A percentile compares a stretch with the other conserved stretches of the same genome.
Conservation (phyloP, 805 yeast species). For the Cyberlindnera galapagoensis region DNA sequence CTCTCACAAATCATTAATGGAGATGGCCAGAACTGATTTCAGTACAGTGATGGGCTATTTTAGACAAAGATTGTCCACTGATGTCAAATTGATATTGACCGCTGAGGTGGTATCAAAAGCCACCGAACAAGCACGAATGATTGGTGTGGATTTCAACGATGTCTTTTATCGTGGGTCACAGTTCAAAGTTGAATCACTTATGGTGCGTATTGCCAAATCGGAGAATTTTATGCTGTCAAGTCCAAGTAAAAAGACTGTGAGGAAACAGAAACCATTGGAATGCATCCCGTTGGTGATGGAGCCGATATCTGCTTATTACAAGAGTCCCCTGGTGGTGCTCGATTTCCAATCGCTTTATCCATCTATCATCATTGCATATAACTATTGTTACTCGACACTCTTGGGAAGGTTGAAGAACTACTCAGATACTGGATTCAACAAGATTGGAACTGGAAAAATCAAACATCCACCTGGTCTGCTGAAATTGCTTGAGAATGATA, state of each 20-base stretch:
- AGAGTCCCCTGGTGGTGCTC: constrained; percentile 81
- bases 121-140: constrained; percentile 74
- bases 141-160: constrained; percentile 88
- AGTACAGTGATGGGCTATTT: constrained; percentile 40
- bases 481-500: constrained; percentile 42
- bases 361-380: constrained; percentile 84
- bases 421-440: constrained; percentile 33
- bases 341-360: constrained; percentile 96
- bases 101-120: constrained; percentile 66
- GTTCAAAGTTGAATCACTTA: constrained; percentile 82
- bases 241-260: constrained; percentile 76
- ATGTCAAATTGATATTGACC: constrained; percentile 33
- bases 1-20: constrained; percentile 40
- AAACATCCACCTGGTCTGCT: constrained; percentile 53
- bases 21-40: constrained; percentile 33
- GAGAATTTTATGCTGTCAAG: constrained; percentile 71
- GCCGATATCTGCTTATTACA: constrained; percentile 78
- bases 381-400: constrained; percentile 75
- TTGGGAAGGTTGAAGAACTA: constrained; percentile 56
- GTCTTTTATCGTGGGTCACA: constrained; percentile 90
- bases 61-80: constrained; percentile 37
- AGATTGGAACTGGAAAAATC: constrained; percentile 42
- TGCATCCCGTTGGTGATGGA: constrained; percentile 91
- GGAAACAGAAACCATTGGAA: constrained; percentile 78
- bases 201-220: constrained; percentile 66